phyloP scores from a whole-genome alignment of 768 basidiomycete genomes.

The Gymnopilus junonius region DNA sequence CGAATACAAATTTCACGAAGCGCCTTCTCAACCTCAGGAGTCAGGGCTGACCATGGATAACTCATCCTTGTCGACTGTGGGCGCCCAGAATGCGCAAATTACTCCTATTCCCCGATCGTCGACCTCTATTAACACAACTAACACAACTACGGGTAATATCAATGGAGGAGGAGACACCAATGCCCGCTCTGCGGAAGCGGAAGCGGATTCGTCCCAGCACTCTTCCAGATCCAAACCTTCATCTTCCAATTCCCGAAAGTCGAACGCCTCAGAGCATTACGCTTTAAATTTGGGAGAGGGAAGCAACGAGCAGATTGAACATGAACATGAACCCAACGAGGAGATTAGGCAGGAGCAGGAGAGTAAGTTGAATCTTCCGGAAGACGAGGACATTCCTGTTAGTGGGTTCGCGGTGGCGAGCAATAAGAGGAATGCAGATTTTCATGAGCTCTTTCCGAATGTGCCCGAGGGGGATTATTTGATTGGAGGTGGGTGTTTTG shows the following conservation, averaged over 20 bases:
- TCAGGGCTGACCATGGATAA: constrained; percentile 73
- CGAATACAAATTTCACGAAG: too few species aligned
- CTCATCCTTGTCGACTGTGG: constrained; percentile 50
- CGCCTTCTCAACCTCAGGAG: constrained; percentile 68
- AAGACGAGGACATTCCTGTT: constrained; percentile 84
- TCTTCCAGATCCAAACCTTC: constrained; percentile 29
- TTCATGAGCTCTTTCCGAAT: constrained; percentile 88
- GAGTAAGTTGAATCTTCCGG: constrained; percentile 53
- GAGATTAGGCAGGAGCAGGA: constrained; percentile 40
- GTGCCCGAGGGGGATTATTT: constrained; percentile 97
- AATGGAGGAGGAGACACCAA: constrained; percentile 26
- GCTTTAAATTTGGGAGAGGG: constrained; percentile 35
- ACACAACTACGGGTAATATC: neutral
- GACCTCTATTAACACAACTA: constrained; percentile 8
- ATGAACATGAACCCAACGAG: too few species aligned
- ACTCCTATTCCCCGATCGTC: constrained; percentile 16
- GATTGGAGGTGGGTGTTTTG: constrained; percentile 93
- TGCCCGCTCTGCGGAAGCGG: too few species aligned
- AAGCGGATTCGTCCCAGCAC: constrained; percentile 36
- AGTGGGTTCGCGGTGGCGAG: constrained; percentile 98
- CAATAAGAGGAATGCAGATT: constrained; percentile 92
- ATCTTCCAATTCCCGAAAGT: neutral
- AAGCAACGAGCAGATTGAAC: constrained; percentile 36
- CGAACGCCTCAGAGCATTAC: constrained; percentile 31
- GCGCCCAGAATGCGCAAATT: constrained; percentile 41